A percentile compares a stretch with the other conserved stretches of the same genome.
phyloP scores from a whole-genome alignment of 2,329 filamentous ascomycete genomes.

The Zymoseptoria tritici region DNA sequence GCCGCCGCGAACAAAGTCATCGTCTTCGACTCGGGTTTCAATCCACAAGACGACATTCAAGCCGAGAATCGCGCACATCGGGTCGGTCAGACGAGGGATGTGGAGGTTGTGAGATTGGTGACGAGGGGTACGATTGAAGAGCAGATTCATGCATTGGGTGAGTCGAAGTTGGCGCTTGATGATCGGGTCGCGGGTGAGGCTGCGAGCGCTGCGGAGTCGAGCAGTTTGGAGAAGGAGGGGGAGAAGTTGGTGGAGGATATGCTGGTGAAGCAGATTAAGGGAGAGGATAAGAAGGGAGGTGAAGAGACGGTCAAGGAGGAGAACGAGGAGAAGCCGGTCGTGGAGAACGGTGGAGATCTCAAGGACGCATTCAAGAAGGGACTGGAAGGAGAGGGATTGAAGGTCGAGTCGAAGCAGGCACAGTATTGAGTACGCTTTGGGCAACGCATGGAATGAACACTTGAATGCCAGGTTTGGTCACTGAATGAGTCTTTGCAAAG shows the following conservation, averaged over 20 bases:
- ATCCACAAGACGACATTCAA: conserved; percentile 96
- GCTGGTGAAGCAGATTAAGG: conserved; percentile 34
- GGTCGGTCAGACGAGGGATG: conserved; percentile 81
- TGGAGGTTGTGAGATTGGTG: conserved; percentile 83
- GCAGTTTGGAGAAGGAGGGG: conserved; percentile 39
- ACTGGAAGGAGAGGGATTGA: conserved; percentile 36
- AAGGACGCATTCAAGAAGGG: conserved; percentile 37
- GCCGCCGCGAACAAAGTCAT: conserved; percentile 95
- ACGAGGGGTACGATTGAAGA: conserved; percentile 81
- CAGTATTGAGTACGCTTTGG: conserved; percentile 2
- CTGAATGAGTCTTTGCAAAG: neutral
- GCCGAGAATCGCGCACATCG: conserved; percentile 95
- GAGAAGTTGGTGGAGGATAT: conserved; percentile 34
- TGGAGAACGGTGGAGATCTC: conserved; percentile 25
- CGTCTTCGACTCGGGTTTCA: conserved; percentile 95
- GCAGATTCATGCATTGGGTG: conserved; percentile 81
- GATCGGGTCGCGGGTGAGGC: conserved; percentile 60
- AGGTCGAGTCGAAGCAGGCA: conserved; percentile 28
- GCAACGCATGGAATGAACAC: neutral
- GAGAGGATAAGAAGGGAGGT: conserved; percentile 9
- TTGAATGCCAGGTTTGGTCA: neutral
- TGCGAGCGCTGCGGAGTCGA: conserved; percentile 25
- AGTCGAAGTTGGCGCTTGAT: conserved; percentile 89
- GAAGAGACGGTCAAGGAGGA: conserved; percentile 4
- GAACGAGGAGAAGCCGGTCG: conserved; percentile 3